These are phyloP conservation scores for Epichloe coenophiala DNA, from an alignment of 2,329 filamentous ascomycete species.

Conservation along the genomic window DNA sequence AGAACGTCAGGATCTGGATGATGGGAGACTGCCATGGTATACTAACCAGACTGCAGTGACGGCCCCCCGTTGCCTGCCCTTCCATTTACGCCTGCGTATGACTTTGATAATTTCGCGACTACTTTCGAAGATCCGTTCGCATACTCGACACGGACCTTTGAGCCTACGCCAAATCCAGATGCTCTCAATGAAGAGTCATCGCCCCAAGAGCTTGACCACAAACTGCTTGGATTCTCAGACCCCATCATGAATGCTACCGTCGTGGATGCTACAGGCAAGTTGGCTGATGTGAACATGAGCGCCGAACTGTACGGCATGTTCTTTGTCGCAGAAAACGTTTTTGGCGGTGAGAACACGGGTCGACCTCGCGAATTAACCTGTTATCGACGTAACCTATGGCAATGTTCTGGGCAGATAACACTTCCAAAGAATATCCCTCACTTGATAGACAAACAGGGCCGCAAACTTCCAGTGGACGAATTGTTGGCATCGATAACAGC, in stretches of 20 bases:
- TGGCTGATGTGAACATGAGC: slow-evolving; percentile 51
- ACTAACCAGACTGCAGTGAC: slow-evolving; percentile 14
- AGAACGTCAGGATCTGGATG: background rate
- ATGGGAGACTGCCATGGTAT: background rate
- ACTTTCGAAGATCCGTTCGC: slow-evolving; percentile 55
- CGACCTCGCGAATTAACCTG: slow-evolving; percentile 75
- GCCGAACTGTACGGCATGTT: slow-evolving; percentile 82
- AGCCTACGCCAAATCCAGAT: slow-evolving; percentile 29
- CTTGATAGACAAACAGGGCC: slow-evolving; percentile 60
- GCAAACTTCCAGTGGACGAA: slow-evolving; percentile 62
- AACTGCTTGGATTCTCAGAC: slow-evolving; percentile 61
- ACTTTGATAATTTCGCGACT: slow-evolving; percentile 45
- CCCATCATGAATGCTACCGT: slow-evolving; percentile 46
- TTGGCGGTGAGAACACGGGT: slow-evolving; percentile 42
- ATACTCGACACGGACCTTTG: slow-evolving; percentile 37
- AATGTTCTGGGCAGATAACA: slow-evolving; percentile 78
- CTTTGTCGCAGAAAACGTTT: slow-evolving; percentile 73
- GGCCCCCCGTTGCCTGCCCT: slow-evolving; percentile 20
- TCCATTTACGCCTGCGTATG: slow-evolving; percentile 47
- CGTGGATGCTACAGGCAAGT: slow-evolving; percentile 51
- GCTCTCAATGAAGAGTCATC: slow-evolving; percentile 33
- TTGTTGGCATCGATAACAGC: slow-evolving; percentile 73
- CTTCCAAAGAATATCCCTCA: slow-evolving; percentile 60
- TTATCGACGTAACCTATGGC: slow-evolving; percentile 88
- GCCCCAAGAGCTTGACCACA: slow-evolving; percentile 48